Evolutionary conservation across 352 stramenopile species (phyloP), one percentile per base, ranked within the genome.

Genomic region (Phytophthora megakarya): DNA sequence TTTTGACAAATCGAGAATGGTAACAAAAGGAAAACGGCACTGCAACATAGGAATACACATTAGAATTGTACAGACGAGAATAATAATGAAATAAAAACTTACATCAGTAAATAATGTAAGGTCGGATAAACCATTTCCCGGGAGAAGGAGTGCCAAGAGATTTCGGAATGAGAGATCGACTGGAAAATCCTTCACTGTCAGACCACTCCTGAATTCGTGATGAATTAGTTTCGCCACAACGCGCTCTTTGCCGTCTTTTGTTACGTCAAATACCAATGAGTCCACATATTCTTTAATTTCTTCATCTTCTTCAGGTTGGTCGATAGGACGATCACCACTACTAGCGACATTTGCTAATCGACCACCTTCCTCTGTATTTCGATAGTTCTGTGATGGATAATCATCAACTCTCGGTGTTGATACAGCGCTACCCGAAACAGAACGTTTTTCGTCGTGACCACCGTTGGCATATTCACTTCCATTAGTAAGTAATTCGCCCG

Each of bases 101-200:
- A 91, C 84, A 56, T 88, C 70, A 37, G 79, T 70, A 67, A 95
- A 86, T 8, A 91, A 39, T 18, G 40, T 51, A 28, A 88, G 67
- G 16, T 79, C 79, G 7, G 52, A 52, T 6, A 95, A 61, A 10
- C 64, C 62, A 55, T 93, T 93, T 5, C 80, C 61, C 5, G 80
- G 83, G 1, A 95, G 67, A 19, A 91, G 67, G 9, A 93, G 33
- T 7, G 67, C 86, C 13, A 93, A 33, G 7, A 95, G 48, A 21
- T 84, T 90, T 46, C 72, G 72, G 26, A 89, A 87, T 22, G 78
- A 65, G 12, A 92, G 21, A 1, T 80, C 73, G 6, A 51, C 65
- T 3, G 84, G 80, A 32, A 89, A 84, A 9, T 86, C 75, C 22
- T 76, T 76, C 1, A 90, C 59, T 2, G 67, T 18, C 18, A 89